Evolutionary conservation across 495 filamentous ascomycete genomes (phyloP).

Genomic region (Penicillium macrosclerotiorum): DNA sequence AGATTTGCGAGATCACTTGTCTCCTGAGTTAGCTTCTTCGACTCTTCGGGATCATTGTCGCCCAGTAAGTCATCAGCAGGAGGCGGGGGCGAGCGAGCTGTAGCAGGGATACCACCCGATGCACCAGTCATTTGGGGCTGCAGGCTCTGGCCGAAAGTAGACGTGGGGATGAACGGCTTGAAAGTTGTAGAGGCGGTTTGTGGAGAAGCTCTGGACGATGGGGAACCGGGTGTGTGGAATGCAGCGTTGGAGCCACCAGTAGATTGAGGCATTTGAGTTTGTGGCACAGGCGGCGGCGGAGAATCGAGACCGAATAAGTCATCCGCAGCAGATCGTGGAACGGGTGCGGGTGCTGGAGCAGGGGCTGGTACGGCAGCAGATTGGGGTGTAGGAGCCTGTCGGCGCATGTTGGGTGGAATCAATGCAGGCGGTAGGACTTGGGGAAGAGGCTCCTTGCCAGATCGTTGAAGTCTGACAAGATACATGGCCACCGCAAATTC

Average conservation of each 20-base stretch:
- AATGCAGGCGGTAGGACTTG: constrained; percentile 73
- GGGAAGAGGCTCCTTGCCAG: constrained; percentile 67
- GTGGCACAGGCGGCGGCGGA: constrained; percentile 50
- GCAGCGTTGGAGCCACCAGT: constrained; percentile 64
- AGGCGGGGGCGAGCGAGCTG: constrained; percentile 48
- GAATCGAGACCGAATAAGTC: constrained; percentile 88
- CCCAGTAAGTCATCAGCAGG: constrained; percentile 89
- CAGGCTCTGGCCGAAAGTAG: constrained; percentile 82
- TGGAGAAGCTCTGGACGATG: constrained; percentile 35
- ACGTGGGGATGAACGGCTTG: constrained; percentile 89
- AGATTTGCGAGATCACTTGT: constrained; percentile 93
- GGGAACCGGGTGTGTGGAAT: constrained; percentile 42
- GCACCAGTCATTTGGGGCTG: constrained; percentile 75
- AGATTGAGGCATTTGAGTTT: constrained; percentile 61
- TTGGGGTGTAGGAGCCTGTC: constrained; percentile 49
- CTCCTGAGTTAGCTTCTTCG: constrained; percentile 81
- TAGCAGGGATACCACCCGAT: constrained; percentile 46
- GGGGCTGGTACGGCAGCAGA: constrained; percentile 49
- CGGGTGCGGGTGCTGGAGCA: constrained; percentile 43
- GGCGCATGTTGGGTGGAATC: constrained; percentile 86
- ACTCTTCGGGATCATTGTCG: constrained; percentile 86
- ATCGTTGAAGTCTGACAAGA: constrained; percentile 83
- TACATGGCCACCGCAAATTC: constrained; percentile 99
- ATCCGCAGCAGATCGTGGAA: constrained; percentile 71
- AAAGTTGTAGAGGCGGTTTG: constrained; percentile 54